Conservation (phyloP, 2,329 filamentous ascomycete genomes). For the Colletotrichum noveboracense region DNA sequence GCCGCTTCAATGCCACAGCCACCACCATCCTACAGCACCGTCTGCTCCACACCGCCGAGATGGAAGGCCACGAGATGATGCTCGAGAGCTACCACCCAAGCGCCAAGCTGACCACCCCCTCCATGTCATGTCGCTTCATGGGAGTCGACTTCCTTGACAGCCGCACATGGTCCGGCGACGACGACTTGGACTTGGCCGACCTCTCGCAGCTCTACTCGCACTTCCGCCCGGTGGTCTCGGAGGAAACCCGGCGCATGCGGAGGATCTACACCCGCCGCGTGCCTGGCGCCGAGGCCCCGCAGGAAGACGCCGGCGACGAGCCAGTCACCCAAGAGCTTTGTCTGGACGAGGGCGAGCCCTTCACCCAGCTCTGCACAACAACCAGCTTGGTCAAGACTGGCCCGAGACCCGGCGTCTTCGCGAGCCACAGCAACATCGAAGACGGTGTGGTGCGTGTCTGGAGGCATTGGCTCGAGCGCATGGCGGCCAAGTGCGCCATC, state of each 20-base stretch:
- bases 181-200: slow-evolving; percentile 31
- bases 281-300: slow-evolving; percentile 25
- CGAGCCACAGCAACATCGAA: slow-evolving; percentile 68
- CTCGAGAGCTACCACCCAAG: slow-evolving; percentile 81
- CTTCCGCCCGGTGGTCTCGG: slow-evolving; percentile 68
- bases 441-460: slow-evolving; percentile 75
- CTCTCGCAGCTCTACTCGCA: slow-evolving; percentile 69
- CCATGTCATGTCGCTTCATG: slow-evolving; percentile 69
- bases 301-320: slow-evolving; percentile 35
- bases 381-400: slow-evolving; percentile 73
- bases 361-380: slow-evolving; percentile 74
- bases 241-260: slow-evolving; percentile 50
- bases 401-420: slow-evolving; percentile 64
- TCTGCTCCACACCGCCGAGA: slow-evolving; percentile 61
- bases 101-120: slow-evolving; percentile 71
- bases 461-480: slow-evolving; percentile 70
- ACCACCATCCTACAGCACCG: slow-evolving; percentile 69
- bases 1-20: slow-evolving; percentile 67
- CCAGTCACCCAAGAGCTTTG: slow-evolving; percentile 64
- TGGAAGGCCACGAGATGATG: slow-evolving; percentile 70
- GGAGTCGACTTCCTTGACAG: slow-evolving; percentile 66
- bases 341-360: slow-evolving; percentile 73
- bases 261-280: slow-evolving; percentile 32
- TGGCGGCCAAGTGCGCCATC: slow-evolving; percentile 50
- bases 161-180: slow-evolving; percentile 28